A percentile compares a stretch with the other conserved stretches of the same genome.
phyloP scores from a whole-genome alignment of 495 filamentous ascomycete species.

The Aspergillus saccharolyticus region DNA sequence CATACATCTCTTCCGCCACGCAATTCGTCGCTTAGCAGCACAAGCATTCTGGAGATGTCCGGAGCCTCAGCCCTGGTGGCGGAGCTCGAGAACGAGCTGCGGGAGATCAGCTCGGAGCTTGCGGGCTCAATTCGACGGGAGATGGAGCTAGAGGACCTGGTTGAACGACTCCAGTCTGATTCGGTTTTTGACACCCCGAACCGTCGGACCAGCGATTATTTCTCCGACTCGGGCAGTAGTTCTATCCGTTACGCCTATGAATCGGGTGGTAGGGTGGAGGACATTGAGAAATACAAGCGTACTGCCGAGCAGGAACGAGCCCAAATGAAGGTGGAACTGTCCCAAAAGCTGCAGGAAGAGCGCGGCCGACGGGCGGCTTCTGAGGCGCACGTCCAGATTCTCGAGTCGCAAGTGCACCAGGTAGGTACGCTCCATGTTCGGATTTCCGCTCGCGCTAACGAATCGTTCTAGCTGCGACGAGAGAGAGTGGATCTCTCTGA shows the following conservation, averaged over 20 bases:
- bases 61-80: constrained; percentile 49
- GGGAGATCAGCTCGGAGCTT: constrained; percentile 86
- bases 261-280: constrained; percentile 64
- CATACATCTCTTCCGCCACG: constrained; percentile 37
- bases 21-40: constrained; percentile 34
- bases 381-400: constrained; percentile 72
- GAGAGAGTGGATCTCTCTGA: constrained; percentile 40
- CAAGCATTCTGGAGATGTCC: constrained; percentile 34
- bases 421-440: constrained; percentile 22
- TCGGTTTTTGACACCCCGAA: constrained; percentile 45
- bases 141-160: constrained; percentile 92
- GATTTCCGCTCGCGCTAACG: not conserved
- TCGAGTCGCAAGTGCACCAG: constrained; percentile 70
- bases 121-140: constrained; percentile 89
- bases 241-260: constrained; percentile 69
- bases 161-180: constrained; percentile 80
- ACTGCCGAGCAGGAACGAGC: constrained; percentile 89
- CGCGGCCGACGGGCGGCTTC: constrained; percentile 64
- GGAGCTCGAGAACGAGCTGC: constrained; percentile 90
- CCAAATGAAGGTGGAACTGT: constrained; percentile 75
- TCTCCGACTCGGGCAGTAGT: constrained; percentile 89
- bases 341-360: constrained; percentile 80
- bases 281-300: constrained; percentile 76
- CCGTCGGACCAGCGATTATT: constrained; percentile 92
- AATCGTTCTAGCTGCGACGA: constrained; percentile 37